Conservation (phyloP, 1,139 yeast genomes). For the Geotrichum fermentans region DNA sequence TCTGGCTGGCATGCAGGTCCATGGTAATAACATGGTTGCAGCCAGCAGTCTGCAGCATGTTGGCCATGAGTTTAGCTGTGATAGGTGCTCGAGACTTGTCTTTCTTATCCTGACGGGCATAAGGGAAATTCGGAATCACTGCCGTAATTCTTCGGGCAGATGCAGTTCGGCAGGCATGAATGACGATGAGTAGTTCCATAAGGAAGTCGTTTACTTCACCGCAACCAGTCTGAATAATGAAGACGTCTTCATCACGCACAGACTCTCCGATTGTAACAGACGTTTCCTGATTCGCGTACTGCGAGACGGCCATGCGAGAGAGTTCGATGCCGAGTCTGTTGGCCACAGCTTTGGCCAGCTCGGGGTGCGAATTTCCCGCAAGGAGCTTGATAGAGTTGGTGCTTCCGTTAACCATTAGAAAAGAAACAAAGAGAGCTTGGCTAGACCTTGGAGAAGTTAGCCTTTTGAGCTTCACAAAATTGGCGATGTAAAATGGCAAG, state of each 20-base stretch:
- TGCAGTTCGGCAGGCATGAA: slow-evolving; percentile 91
- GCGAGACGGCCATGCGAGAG: slow-evolving; percentile 41
- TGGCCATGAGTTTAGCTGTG: slow-evolving; percentile 93
- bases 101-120: slow-evolving; percentile 95
- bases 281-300: slow-evolving; percentile 66
- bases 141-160: slow-evolving; percentile 94
- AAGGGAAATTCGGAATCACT: slow-evolving; percentile 93
- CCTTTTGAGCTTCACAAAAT: not conserved
- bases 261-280: slow-evolving; percentile 91
- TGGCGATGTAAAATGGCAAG: not conserved
- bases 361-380: slow-evolving; percentile 85
- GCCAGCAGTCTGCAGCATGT: slow-evolving; percentile 90
- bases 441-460: not conserved
- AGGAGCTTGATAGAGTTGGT: slow-evolving; percentile 79
- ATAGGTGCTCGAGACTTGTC: slow-evolving; percentile 96
- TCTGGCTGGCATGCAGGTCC: slow-evolving; percentile 99
- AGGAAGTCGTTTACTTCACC: slow-evolving; percentile 83
- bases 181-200: slow-evolving; percentile 81
- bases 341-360: slow-evolving; percentile 81
- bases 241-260: slow-evolving; percentile 89
- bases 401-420: slow-evolving; percentile 29
- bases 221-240: slow-evolving; percentile 86
- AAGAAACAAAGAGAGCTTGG: not conserved
- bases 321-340: slow-evolving; percentile 40
- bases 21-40: slow-evolving; percentile 94